Conservation (phyloP, 2,329 filamentous ascomycete genomes). For the Pseudocercospora musae region DNA sequence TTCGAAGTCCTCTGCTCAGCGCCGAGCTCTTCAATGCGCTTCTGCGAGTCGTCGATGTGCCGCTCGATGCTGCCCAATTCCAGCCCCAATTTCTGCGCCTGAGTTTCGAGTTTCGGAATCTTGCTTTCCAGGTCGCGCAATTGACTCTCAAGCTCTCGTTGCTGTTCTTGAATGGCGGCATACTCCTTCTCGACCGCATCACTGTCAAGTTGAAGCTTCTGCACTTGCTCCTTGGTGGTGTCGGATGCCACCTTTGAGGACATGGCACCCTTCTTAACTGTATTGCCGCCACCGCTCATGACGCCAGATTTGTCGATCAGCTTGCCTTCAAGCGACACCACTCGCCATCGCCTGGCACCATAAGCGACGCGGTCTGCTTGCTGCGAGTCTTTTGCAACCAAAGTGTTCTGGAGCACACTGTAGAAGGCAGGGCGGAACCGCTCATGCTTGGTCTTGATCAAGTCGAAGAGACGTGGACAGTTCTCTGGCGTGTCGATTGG, state of each 20-base stretch:
- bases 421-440: conserved; percentile 89
- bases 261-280: conserved; percentile 90
- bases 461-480: conserved; percentile 86
- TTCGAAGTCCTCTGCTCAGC: conserved; percentile 78
- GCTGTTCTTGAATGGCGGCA: conserved; percentile 78
- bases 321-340: conserved; percentile 91
- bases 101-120: conserved; percentile 81
- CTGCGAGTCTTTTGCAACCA: conserved; percentile 88
- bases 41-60: conserved; percentile 79
- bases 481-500: conserved; percentile 85
- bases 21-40: conserved; percentile 78
- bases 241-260: conserved; percentile 91
- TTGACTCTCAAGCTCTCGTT: conserved; percentile 71
- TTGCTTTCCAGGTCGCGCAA: conserved; percentile 71
- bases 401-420: conserved; percentile 88
- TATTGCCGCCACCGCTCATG: conserved; percentile 94
- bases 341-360: conserved; percentile 87
- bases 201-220: conserved; percentile 80
- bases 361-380: conserved; percentile 98
- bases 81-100: conserved; percentile 83
- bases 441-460: conserved; percentile 84
- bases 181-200: conserved; percentile 82
- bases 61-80: conserved; percentile 84
- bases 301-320: conserved; percentile 97
- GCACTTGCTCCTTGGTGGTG: conserved; percentile 81